Evolutionary conservation across 805 yeast genomes (phyloP).

Genomic region (Cyberlindnera mrakii): DNA sequence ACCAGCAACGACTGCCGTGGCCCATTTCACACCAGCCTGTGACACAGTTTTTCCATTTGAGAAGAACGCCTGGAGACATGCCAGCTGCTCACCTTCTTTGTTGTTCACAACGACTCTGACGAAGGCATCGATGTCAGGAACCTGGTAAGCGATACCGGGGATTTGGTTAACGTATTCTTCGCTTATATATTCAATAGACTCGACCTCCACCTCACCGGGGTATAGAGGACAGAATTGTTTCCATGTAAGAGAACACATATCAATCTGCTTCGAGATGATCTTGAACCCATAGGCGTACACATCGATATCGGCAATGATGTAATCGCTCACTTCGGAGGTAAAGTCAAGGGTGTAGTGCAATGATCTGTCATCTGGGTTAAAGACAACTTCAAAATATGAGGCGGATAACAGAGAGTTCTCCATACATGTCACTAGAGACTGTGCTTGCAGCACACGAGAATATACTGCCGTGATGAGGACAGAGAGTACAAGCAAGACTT

Average conservation of each 20-base stretch:
- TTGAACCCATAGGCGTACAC: slow-evolving; percentile 85
- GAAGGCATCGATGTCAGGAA: slow-evolving; percentile 86
- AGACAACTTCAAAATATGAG: slow-evolving; percentile 63
- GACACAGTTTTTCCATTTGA: slow-evolving; percentile 89
- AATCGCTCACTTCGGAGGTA: slow-evolving; percentile 59
- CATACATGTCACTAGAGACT: slow-evolving; percentile 84
- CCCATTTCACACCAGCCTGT: slow-evolving; percentile 94
- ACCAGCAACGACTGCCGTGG: slow-evolving; percentile 86
- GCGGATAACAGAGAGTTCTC: slow-evolving; percentile 70
- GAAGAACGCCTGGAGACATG: slow-evolving; percentile 87
- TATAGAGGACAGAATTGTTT: slow-evolving; percentile 86
- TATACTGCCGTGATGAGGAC: background rate
- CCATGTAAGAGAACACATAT: slow-evolving; percentile 62
- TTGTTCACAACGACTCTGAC: slow-evolving; percentile 67
- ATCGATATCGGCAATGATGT: slow-evolving; percentile 61
- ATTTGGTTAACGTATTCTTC: slow-evolving; percentile 44
- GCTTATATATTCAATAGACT: slow-evolving; percentile 58
- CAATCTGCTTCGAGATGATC: slow-evolving; percentile 50
- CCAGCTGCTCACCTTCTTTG: slow-evolving; percentile 55
- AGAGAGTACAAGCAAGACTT: background rate
- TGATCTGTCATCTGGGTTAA: slow-evolving; percentile 65
- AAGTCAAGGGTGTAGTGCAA: slow-evolving; percentile 65
- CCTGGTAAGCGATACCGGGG: slow-evolving; percentile 82
- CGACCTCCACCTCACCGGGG: slow-evolving; percentile 76
- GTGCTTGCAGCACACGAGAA: slow-evolving; percentile 43